A percentile compares a stretch with the other conserved stretches of the same genome.
phyloP scores from a whole-genome alignment of 2,329 filamentous ascomycete species.

The Sporothrix inflata region DNA sequence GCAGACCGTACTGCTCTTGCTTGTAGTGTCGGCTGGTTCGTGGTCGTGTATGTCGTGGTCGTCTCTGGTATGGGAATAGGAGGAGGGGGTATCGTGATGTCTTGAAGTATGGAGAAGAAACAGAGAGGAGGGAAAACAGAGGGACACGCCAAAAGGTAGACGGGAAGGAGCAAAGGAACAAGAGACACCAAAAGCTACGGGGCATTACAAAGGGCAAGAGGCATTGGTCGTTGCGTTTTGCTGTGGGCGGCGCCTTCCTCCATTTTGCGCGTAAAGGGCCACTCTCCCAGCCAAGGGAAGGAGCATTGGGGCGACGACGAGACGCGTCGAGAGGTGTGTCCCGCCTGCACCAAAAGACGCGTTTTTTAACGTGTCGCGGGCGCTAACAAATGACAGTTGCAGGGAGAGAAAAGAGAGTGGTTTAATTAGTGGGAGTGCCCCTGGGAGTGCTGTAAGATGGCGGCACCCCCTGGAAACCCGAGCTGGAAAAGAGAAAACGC shows the following conservation, averaged over 20 bases:
- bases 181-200: neutral
- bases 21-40: neutral
- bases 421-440: constrained; percentile 4
- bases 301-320: neutral
- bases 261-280: constrained; percentile 12
- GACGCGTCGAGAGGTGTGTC: constrained; percentile 30
- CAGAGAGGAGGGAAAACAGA: neutral
- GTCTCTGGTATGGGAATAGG: neutral
- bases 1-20: neutral
- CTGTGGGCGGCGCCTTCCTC: constrained; percentile 27
- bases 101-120: neutral
- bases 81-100: constrained; percentile 26
- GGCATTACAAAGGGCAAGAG: constrained; percentile 19
- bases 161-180: constrained; percentile 8
- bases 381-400: neutral
- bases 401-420: neutral
- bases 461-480: neutral
- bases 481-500: too few relatives aligned
- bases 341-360: constrained; percentile 24
- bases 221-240: neutral
- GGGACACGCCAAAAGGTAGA: neutral
- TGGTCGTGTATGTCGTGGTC: constrained; percentile 22
- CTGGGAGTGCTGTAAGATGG: neutral
- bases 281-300: neutral
- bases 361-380: constrained; percentile 29